A percentile compares a stretch with the other conserved stretches of the same genome.
These are phyloP conservation scores for Limnomonas spitsbergensis DNA, from an alignment of 139 green algal species.

Conservation along the genomic window DNA sequence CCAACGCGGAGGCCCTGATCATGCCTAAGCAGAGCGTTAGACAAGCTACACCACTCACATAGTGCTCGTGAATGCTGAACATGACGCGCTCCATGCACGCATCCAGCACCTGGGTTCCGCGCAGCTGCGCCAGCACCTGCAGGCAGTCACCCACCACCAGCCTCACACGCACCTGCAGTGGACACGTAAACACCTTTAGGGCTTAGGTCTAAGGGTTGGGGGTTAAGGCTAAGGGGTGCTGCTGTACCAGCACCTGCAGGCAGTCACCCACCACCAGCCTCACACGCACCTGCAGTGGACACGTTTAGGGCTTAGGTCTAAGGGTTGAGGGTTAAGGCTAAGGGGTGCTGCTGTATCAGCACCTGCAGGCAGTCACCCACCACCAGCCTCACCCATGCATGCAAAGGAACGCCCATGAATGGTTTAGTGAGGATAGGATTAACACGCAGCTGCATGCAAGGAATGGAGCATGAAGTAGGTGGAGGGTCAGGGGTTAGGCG, in stretches of 20 bases:
- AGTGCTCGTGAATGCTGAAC: slow-evolving; percentile 61
- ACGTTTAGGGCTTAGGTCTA: not conserved
- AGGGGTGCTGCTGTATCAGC: slow-evolving; percentile 35
- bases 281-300: slow-evolving; percentile 51
- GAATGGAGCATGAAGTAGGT: no score
- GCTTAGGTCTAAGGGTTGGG: no score
- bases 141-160: slow-evolving; percentile 60
- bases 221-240: no score
- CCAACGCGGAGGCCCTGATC: no score
- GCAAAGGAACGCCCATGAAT: no score
- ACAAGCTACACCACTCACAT: no score
- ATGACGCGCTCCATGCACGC: slow-evolving; percentile 38
- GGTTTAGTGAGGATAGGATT: no score
- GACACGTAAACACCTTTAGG: no score
- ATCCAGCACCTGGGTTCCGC: slow-evolving; percentile 48
- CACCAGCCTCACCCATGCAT: slow-evolving; percentile 57
- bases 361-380: slow-evolving; percentile 55
- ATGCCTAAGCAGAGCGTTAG: no score
- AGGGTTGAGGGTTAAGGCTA: no score
- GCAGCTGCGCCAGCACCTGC: slow-evolving; percentile 35
- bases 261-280: slow-evolving; percentile 57
- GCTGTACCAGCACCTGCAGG: slow-evolving; percentile 42
- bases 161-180: slow-evolving; percentile 52
- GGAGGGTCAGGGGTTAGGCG: no score
- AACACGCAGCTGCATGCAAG: no score